A percentile compares a stretch with the other conserved stretches of the same genome.
phyloP scores from a whole-genome alignment of 2,329 filamentous ascomycete genomes.

The Colletotrichum sp. region DNA sequence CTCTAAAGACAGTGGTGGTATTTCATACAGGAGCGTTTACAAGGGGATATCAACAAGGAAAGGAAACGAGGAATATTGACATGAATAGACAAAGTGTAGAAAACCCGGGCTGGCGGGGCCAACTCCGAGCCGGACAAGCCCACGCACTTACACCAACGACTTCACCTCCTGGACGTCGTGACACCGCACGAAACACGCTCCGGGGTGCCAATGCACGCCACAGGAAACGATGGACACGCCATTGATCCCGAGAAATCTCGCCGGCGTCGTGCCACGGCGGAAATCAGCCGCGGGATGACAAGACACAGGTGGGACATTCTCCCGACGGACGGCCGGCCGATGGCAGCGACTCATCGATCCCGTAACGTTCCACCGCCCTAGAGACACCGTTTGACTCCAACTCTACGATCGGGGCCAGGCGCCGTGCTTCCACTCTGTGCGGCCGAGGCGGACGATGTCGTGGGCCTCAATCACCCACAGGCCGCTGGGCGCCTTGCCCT shows the following conservation, averaged over 20 bases:
- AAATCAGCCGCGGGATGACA: background rate
- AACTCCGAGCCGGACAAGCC: background rate
- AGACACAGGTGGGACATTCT: background rate
- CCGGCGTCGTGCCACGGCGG: background rate
- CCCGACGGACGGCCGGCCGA: background rate
- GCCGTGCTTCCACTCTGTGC: slow-evolving; percentile 56
- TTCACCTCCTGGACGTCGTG: background rate
- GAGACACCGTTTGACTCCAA: background rate
- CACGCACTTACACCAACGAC: background rate
- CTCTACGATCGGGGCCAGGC: slow-evolving; percentile 17
- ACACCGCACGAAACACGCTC: background rate
- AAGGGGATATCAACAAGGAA: slow-evolving; percentile 17
- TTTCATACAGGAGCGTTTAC: slow-evolving; percentile 3
- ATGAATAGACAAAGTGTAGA: background rate
- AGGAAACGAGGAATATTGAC: background rate
- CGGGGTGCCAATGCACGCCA: background rate
- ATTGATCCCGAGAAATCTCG: background rate
- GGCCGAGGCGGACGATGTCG: slow-evolving; percentile 73
- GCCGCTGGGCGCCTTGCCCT: slow-evolving; percentile 64
- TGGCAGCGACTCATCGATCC: background rate
- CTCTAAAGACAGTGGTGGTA: slow-evolving; percentile 5
- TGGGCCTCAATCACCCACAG: slow-evolving; percentile 63
- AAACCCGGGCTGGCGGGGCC: background rate
- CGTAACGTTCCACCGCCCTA: background rate
- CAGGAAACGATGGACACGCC: background rate